Conservation (phyloP, 345 rosid genomes). For the Ceriops zippeliana region DNA sequence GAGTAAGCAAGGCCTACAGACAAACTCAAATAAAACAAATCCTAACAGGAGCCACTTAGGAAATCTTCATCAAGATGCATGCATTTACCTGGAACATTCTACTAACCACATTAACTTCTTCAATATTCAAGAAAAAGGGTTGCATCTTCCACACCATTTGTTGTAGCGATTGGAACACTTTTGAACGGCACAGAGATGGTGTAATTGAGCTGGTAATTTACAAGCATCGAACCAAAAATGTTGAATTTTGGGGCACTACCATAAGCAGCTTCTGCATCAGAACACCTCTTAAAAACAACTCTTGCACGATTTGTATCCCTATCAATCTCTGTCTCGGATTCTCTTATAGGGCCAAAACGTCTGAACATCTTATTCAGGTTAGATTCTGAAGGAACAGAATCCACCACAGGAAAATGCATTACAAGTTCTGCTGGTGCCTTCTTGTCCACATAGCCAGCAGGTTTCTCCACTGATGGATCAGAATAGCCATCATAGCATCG, state of each 20-base stretch:
- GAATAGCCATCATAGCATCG: conserved; percentile 48
- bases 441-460: conserved; percentile 46
- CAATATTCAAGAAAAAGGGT: conserved; percentile 27
- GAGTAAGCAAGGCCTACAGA: background rate
- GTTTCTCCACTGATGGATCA: conserved; percentile 41
- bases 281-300: conserved; percentile 68
- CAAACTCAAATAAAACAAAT: background rate
- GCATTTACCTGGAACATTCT: conserved; percentile 29
- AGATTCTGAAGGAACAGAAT: conserved; percentile 67
- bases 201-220: conserved; percentile 73
- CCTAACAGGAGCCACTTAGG: background rate
- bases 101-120: conserved; percentile 16
- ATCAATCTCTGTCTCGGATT: conserved; percentile 72
- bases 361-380: conserved; percentile 77
- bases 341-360: conserved; percentile 74
- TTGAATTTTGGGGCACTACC: conserved; percentile 72
- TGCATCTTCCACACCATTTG: conserved; percentile 24
- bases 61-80: background rate
- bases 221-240: conserved; percentile 64
- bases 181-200: conserved; percentile 56
- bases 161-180: conserved; percentile 15
- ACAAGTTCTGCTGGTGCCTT: conserved; percentile 75
- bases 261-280: conserved; percentile 79
- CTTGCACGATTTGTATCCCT: conserved; percentile 72
- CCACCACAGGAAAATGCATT: conserved; percentile 62